Base-by-base conservation (phyloP, 495 filamentous ascomycete genomes). In the Penicillium psychrofluorescens region DNA sequence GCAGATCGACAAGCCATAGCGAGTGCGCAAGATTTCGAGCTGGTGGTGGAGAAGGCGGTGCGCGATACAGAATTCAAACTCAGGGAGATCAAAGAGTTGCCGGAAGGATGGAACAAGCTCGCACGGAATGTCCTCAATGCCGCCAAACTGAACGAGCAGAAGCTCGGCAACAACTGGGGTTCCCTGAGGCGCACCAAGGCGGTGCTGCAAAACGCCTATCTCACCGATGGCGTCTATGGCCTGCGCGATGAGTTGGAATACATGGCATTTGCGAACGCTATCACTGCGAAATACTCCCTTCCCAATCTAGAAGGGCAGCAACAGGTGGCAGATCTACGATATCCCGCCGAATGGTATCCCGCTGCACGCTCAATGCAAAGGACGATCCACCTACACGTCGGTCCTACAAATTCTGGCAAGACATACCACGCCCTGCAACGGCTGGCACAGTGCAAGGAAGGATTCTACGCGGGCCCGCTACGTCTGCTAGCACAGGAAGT, bases 371-470 rank as follows among this genome's bases (percentile, higher is more conserved):
- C 78, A 13, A 66, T 90, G 44, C 83, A 90, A 57, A 76, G 94
- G 31, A 91, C 79, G 2, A 76, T 96, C 43, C 86, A 96, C 70
- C 68, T 99, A 8, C 94, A 99, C 58, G 90, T 99, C 36, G 94
- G 94, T 1, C 94, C 94, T 0, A 99, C 94, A 2, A 99, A 99
- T 64, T 96, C 90, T 6, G 94, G 94, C 44, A 99, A 99, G 67
- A 99, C 94, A 2, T 97, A 97, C 62, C 84, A 89, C 59, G 94
- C 94, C 4, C 64, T 99, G 40, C 83, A 95, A 63, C 77, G 84
- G n/a, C 77, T 99, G 8, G 84, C 94, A 60, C 65, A 76, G 30
- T 80, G 83, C 27, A 75, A 81, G 34, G 75, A 72, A 14, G 94
- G 94, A 11, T 80, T 95, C 42, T 99, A 95, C 58, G 88, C 91